phyloP scores from a whole-genome alignment of 1,139 yeast genomes.

The Suhomyces yuchorum region DNA sequence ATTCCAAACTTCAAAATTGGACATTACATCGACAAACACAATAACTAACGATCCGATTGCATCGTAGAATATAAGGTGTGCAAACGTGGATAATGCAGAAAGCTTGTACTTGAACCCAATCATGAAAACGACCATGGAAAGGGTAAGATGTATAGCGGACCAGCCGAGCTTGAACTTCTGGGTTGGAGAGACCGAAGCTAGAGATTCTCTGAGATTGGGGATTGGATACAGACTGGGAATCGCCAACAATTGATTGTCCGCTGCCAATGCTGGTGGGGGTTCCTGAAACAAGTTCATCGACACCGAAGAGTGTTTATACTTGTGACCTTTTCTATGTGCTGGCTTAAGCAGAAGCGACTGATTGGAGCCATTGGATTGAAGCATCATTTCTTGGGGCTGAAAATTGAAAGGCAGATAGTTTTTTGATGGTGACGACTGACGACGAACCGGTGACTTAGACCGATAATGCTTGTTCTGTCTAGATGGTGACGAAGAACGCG shows the following conservation, averaged over 20 bases:
- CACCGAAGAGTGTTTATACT: constrained; percentile 95
- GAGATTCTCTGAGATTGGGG: constrained; percentile 68
- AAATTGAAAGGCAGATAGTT: constrained; percentile 53
- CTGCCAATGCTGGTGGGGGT: constrained; percentile 57
- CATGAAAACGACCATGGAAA: constrained; percentile 60
- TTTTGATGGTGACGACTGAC: constrained; percentile 46
- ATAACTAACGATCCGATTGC: constrained; percentile 74
- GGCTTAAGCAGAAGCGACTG: constrained; percentile 46
- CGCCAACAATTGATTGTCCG: constrained; percentile 57
- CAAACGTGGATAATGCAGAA: constrained; percentile 71
- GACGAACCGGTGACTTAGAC: constrained; percentile 38
- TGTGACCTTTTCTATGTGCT: constrained; percentile 88
- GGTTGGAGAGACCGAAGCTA: constrained; percentile 50
- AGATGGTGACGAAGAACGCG: constrained; percentile 37
- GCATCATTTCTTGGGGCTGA: constrained; percentile 43
- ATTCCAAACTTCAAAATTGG: constrained; percentile 91
- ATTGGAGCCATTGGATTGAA: constrained; percentile 32
- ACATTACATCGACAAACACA: constrained; percentile 74
- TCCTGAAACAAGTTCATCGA: constrained; percentile 95
- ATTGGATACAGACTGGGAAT: constrained; percentile 81
- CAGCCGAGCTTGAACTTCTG: constrained; percentile 65
- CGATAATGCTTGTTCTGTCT: constrained; percentile 37
- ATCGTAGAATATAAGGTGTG: constrained; percentile 87
- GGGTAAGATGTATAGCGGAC: constrained; percentile 63
- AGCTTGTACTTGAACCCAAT: constrained; percentile 59